These are phyloP conservation scores for Colletotrichum sp. DNA, from an alignment of 2,329 filamentous ascomycete genomes.

Conservation along the genomic window DNA sequence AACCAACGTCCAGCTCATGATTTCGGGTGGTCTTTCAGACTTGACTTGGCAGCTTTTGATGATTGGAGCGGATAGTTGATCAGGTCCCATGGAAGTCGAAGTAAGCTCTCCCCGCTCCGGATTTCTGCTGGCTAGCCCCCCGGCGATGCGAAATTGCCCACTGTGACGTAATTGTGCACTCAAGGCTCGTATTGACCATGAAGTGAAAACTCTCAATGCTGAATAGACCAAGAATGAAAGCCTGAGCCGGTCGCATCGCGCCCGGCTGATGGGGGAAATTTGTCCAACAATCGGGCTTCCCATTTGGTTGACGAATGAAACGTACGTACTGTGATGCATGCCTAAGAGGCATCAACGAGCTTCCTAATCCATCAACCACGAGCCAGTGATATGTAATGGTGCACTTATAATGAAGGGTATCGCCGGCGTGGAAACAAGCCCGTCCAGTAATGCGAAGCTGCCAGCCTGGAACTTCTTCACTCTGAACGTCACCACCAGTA, in stretches of 20 bases:
- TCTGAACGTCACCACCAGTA: not conserved
- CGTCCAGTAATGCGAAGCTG: not conserved
- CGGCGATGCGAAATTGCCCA: not conserved
- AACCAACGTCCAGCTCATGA: not conserved
- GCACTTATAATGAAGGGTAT: not conserved
- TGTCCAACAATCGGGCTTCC: not conserved
- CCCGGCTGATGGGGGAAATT: not conserved
- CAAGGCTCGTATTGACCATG: not conserved
- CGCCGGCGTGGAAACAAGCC: not conserved
- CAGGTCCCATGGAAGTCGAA: not conserved
- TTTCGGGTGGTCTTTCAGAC: rapidly evolving
- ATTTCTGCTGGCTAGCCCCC: not conserved
- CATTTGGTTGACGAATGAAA: not conserved
- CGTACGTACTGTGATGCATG: not conserved
- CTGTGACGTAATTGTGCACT: not conserved
- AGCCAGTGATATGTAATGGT: not conserved
- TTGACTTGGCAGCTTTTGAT: not conserved
- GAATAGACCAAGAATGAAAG: not conserved
- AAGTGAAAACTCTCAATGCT: not conserved
- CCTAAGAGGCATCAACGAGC: not conserved
- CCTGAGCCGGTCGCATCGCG: not conserved
- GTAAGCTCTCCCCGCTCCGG: not conserved
- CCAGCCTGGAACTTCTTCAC: not conserved
- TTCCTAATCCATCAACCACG: not conserved
- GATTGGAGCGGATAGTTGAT: not conserved